Percentiles rank a stretch among this genome's conserved stretches.
These are phyloP conservation scores for Pseudoperonospora humuli DNA, from an alignment of 352 stramenopile genomes.

Conservation along the genomic window DNA sequence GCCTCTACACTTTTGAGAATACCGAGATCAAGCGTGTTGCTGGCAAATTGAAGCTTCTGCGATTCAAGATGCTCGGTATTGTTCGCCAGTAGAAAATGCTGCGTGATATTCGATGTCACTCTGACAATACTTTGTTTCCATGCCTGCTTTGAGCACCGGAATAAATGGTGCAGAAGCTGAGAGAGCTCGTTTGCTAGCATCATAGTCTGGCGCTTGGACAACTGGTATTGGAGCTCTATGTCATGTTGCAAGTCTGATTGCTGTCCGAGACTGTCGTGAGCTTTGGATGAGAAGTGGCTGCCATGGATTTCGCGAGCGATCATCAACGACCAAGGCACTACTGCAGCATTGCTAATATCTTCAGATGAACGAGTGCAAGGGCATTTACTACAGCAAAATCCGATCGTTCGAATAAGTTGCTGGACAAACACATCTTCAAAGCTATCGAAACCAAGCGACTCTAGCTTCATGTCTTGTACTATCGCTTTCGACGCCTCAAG, in stretches of 20 bases:
- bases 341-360: neutral
- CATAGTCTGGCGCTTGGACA: slow-evolving; percentile 18
- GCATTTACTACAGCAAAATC: slow-evolving; percentile 31
- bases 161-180: slow-evolving; percentile 18
- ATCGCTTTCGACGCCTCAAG: slow-evolving; percentile 14
- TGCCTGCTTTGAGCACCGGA: slow-evolving; percentile 1
- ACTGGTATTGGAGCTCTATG: slow-evolving; percentile 18
- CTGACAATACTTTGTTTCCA: slow-evolving; percentile 17
- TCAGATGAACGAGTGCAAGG: neutral
- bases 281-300: slow-evolving; percentile 19
- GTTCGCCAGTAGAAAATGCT: neutral
- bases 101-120: slow-evolving; percentile 1
- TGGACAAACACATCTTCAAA: slow-evolving; percentile 31
- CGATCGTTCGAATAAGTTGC: slow-evolving; percentile 40
- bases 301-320: slow-evolving; percentile 25
- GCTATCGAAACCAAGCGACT: slow-evolving; percentile 19
- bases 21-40: slow-evolving; percentile 5
- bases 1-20: slow-evolving; percentile 19
- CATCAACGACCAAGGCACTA: slow-evolving; percentile 25
- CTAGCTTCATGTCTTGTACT: neutral
- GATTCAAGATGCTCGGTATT: neutral
- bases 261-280: neutral
- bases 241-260: slow-evolving; percentile 13
- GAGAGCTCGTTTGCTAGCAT: slow-evolving; percentile 26
- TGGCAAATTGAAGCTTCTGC: slow-evolving; percentile 17